Evolutionary conservation across 345 rosid species (phyloP), one percentile per base, ranked within the genome.

Genomic region (Syzygium aromaticum): DNA sequence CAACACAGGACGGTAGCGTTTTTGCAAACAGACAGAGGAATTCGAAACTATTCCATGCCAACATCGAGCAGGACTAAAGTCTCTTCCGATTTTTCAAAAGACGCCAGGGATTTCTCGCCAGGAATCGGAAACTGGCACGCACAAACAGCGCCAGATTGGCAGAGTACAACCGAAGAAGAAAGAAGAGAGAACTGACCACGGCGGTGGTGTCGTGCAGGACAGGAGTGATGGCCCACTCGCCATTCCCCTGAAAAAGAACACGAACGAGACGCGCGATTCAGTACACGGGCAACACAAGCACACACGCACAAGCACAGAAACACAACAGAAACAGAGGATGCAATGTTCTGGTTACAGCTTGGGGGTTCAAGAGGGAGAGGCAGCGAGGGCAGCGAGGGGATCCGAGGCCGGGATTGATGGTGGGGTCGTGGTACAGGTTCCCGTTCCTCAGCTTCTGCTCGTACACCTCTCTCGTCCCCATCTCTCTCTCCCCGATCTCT

Each of bases 361-460:
- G 89, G 86, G 95, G 96, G 92, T 88, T 56, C 64, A 97, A 63
- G 92, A 95, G 97, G 86, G 99, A 96, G 86, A 97, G 98, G 23
- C 99, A 97, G 23, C 98, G 98, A 49, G 98, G 98, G 90, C 98
- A 97, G 6, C 99, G 99, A 90, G 98, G 93, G 5, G 95, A 92
- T 43, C 98, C 99, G 63, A 97, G 95, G 85, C 99, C 98, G 23
- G 97, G 98, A 28, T 94, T 95, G 88, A 95, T 95, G 28, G 99
- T 96, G 30, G 99, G 98, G 90, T 96, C 99, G 88, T 95, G 94
- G 88, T 93, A 73, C 23, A 95, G 91, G 85, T 95, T 94, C 46
- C 98, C 97, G 49, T 89, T 90, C 88, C 96, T 90, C 85, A 95
- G 91, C 89, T 95, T 96, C 96, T 97, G 92, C 90, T 96, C 98